Evolutionary conservation across 2,329 filamentous ascomycete species (phyloP).

Genomic region (Shiraia bambusicola): DNA sequence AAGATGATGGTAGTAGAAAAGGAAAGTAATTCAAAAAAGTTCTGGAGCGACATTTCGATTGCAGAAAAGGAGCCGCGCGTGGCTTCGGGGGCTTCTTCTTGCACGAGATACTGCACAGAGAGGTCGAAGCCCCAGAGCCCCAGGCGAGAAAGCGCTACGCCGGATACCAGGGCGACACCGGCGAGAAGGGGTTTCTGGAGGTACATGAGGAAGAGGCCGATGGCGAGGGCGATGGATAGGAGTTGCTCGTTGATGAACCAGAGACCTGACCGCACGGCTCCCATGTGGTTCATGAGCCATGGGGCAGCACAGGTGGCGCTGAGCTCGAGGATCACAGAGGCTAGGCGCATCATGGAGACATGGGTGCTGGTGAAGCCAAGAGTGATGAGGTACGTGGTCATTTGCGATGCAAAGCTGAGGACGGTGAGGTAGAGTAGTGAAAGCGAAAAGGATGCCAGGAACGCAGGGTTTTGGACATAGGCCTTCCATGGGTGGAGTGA

Average conservation of each 20-base stretch:
- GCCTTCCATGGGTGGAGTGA: slow-evolving; percentile 27
- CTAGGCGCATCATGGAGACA: slow-evolving; percentile 56
- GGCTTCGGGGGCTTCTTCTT: slow-evolving; percentile 45
- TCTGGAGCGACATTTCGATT: slow-evolving; percentile 68
- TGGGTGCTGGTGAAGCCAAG: slow-evolving; percentile 54
- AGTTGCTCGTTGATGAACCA: slow-evolving; percentile 73
- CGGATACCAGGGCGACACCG: slow-evolving; percentile 38
- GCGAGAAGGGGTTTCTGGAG: slow-evolving; percentile 20
- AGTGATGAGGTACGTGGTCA: slow-evolving; percentile 64
- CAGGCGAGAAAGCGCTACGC: slow-evolving; percentile 45
- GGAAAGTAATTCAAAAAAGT: slow-evolving; percentile 67
- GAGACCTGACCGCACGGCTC: slow-evolving; percentile 63
- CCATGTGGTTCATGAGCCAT: slow-evolving; percentile 53
- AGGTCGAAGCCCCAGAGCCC: slow-evolving; percentile 54
- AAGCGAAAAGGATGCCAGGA: slow-evolving; percentile 62
- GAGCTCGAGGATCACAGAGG: slow-evolving; percentile 59
- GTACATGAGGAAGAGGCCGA: slow-evolving; percentile 27
- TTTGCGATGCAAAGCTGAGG: slow-evolving; percentile 53
- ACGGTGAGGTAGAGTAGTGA: slow-evolving; percentile 62
- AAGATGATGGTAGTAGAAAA: slow-evolving; percentile 68
- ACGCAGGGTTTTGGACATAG: slow-evolving; percentile 58
- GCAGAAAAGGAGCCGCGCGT: slow-evolving; percentile 68
- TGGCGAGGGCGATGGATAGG: slow-evolving; percentile 51
- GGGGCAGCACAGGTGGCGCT: slow-evolving; percentile 63
- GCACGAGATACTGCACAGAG: slow-evolving; percentile 49